Percentiles rank a stretch among this genome's conserved stretches.
These are phyloP conservation scores for Fusarium gaditjirri DNA, from an alignment of 2,329 filamentous ascomycete species.

Conservation along the genomic window DNA sequence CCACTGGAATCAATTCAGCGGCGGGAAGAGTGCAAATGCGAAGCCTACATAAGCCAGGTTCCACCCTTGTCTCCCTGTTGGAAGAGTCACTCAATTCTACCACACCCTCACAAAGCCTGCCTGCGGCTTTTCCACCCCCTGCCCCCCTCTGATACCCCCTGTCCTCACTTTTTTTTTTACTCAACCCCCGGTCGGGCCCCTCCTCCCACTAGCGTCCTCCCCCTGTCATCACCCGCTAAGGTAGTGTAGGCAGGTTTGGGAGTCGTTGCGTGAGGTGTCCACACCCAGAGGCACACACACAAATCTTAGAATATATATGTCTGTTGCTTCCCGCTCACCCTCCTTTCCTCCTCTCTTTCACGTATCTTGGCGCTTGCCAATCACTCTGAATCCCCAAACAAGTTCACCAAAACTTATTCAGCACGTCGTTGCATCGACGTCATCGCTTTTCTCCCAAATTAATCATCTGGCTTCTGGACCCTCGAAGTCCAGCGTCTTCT, in stretches of 20 bases:
- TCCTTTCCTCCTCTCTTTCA: constrained; percentile 44
- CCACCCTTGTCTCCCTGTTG: constrained; percentile 22
- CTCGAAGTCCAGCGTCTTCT: constrained; percentile 47
- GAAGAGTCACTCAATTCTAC: neutral
- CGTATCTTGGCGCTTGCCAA: constrained; percentile 55
- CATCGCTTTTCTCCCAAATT: constrained; percentile 39
- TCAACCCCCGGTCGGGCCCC: constrained; percentile 43
- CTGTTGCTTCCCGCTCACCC: constrained; percentile 45
- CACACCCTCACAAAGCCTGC: constrained; percentile 25
- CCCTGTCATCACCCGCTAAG: constrained; percentile 34
- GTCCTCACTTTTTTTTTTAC: constrained; percentile 7
- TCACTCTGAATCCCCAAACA: constrained; percentile 40
- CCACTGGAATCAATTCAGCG: too few species aligned
- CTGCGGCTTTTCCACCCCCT: constrained; percentile 21
- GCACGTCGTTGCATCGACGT: constrained; percentile 44
- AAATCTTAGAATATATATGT: constrained; percentile 49
- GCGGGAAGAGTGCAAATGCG: constrained; percentile 34
- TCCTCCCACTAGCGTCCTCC: constrained; percentile 27
- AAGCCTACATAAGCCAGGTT: constrained; percentile 24
- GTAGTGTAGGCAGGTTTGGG: constrained; percentile 37
- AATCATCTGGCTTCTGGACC: constrained; percentile 36
- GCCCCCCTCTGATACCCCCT: constrained; percentile 27
- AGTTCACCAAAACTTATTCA: constrained; percentile 25
- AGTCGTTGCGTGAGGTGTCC: constrained; percentile 31
- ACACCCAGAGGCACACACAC: constrained; percentile 35